Percentiles rank a stretch among this genome's conserved stretches.
Evolutionary conservation across 805 yeast species (phyloP).

Genomic region (Lipomyces orientalis): DNA sequence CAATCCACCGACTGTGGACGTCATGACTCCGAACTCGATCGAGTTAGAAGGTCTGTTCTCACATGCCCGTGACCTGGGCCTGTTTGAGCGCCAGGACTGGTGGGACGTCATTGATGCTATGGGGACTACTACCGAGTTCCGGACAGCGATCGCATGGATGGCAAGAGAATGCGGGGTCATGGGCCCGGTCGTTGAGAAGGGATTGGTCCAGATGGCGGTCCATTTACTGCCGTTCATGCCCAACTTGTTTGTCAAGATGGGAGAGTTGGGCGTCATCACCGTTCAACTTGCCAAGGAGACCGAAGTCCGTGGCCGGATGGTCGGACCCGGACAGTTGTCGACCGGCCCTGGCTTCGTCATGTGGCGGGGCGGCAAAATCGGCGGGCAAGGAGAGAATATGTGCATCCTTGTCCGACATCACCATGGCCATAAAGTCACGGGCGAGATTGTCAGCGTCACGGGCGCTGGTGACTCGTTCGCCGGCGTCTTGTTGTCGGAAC

Average conservation of each 20-base stretch:
- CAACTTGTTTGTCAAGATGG: constrained; percentile 68
- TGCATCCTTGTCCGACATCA: constrained; percentile 15
- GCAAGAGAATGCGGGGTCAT: constrained; percentile 48
- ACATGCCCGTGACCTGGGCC: constrained; percentile 52
- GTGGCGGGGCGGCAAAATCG: constrained; percentile 31
- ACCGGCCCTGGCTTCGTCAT: constrained; percentile 33
- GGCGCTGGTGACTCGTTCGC: constrained; percentile 89
- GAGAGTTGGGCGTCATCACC: constrained; percentile 63
- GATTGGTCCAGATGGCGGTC: constrained; percentile 69
- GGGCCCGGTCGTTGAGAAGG: constrained; percentile 39
- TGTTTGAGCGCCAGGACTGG: constrained; percentile 67
- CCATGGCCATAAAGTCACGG: neutral
- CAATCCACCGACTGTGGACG: constrained; percentile 39
- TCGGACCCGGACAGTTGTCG: neutral
- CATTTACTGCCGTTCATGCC: constrained; percentile 78
- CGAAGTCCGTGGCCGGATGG: neutral
- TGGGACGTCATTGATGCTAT: constrained; percentile 72
- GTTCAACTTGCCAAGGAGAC: constrained; percentile 44
- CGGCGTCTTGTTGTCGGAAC: constrained; percentile 62
- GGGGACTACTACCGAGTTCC: constrained; percentile 54
- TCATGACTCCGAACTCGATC: constrained; percentile 70
- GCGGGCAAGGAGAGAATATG: neutral
- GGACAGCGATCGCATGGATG: constrained; percentile 45
- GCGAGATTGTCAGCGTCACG: constrained; percentile 65
- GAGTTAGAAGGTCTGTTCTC: constrained; percentile 65